Percentiles rank a stretch among this genome's conserved stretches.
phyloP scores from a whole-genome alignment of 495 filamentous ascomycete species.

The Podospora didyma region DNA sequence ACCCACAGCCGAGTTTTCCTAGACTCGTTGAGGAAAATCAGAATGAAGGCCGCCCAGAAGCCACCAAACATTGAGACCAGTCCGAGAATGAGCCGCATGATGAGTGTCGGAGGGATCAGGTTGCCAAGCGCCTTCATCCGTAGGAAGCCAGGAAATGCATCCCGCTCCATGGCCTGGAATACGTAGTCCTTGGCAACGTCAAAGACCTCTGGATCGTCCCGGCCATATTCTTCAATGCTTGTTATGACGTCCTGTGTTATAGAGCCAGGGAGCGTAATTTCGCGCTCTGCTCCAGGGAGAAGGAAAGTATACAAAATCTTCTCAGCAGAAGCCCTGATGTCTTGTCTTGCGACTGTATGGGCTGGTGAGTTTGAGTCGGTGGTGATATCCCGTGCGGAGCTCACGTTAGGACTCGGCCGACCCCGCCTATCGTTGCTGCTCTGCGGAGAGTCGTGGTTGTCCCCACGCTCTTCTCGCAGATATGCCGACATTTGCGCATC shows the following conservation, averaged over 20 bases:
- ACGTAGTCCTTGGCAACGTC: conserved; percentile 98
- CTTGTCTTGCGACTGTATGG: conserved; percentile 77
- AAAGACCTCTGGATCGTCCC: conserved; percentile 96
- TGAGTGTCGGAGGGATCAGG: conserved; percentile 79
- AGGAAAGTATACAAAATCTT: conserved; percentile 97
- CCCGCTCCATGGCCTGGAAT: conserved; percentile 98
- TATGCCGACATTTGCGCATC: conserved; percentile 88
- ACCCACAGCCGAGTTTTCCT: conserved; percentile 78
- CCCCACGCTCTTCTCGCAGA: conserved; percentile 67
- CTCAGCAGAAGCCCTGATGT: conserved; percentile 89
- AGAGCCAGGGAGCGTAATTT: conserved; percentile 85
- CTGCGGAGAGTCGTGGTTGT: conserved; percentile 60
- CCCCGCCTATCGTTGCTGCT: conserved; percentile 62
- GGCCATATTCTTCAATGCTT: conserved; percentile 79
- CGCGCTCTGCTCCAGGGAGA: conserved; percentile 86
- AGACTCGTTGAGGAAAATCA: conserved; percentile 82
- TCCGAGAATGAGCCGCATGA: conserved; percentile 80
- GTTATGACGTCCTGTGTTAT: conserved; percentile 78
- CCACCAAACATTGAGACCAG: conserved; percentile 81
- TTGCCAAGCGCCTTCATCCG: conserved; percentile 93
- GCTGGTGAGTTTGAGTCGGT: conserved; percentile 71
- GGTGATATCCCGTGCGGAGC: conserved; percentile 48
- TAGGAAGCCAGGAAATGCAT: conserved; percentile 95
- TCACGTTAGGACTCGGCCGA: conserved; percentile 60
- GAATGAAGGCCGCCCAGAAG: conserved; percentile 89